Evolutionary conservation across 768 basidiomycete species (phyloP), one percentile per base, ranked within the genome.

Genomic region (Fibroporia radiculosa): DNA sequence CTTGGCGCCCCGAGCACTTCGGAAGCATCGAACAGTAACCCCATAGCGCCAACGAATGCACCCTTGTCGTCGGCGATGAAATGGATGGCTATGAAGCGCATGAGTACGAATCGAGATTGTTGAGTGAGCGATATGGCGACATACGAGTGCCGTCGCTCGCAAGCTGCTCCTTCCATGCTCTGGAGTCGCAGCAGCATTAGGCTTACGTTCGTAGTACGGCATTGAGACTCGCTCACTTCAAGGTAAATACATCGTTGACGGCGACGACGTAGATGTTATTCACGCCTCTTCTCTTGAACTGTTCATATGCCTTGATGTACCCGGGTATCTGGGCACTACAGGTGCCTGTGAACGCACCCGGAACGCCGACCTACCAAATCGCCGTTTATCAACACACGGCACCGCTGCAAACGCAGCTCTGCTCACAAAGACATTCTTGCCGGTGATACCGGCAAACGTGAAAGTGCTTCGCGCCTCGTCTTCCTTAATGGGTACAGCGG

Each of bases 191-290:
- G 35, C 8, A 23, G 16, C 27, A 33, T 42, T 26, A 47, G 25
- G n/a, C 12, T 3, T 32, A 45, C 6, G 32, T 20, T 26, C 27
- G 16, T n/a, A 45, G 28, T 44, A 56, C 45, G 31, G 31, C 38
- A 22, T 12, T n/a, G n/a, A n/a, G n/a, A n/a, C n/a, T n/a, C n/a
- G 44, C 54, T 4, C 20, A 57, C 58, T 57, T 73, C 57, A 84
- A 78, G 29, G 84, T 82, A 51, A 84, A 92, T 1, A 72, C 71
- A 55, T 93, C 90, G 56, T 93, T 93, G 42, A 88, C 82, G 14
- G 78, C 68, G 34, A 93, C 68, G 47, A 92, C 73, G 49, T 79
- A 83, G 42, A 89, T 75, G 41, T 77, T 70, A 41, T 76, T 70
- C 53, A 90, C 64, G 2, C 86, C 90, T 61, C 85, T 90, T 2